These are phyloP conservation scores for Papiliotrema nemorosa DNA, from an alignment of 1,284 basidiomycete genomes.

Conservation along the genomic window DNA sequence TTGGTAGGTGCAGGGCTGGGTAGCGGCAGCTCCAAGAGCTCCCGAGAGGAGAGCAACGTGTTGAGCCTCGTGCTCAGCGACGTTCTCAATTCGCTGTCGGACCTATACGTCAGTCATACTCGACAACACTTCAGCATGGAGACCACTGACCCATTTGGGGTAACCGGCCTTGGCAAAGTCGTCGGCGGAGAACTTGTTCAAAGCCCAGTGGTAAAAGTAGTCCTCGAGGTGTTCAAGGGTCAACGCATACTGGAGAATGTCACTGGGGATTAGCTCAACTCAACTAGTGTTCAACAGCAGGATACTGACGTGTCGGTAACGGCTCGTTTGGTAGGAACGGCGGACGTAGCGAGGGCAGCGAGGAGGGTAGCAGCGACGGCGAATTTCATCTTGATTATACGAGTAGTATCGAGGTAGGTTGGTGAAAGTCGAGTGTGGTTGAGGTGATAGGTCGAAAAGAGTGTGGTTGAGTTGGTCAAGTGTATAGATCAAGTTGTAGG, in stretches of 20 bases:
- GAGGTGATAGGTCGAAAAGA: not conserved
- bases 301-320: slow-evolving; percentile 19
- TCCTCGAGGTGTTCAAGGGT: slow-evolving; percentile 67
- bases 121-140: not conserved
- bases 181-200: slow-evolving; percentile 18
- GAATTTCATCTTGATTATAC: slow-evolving; percentile 17
- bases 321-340: slow-evolving; percentile 13
- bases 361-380: slow-evolving; percentile 15
- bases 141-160: slow-evolving; percentile 38
- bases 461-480: not conserved
- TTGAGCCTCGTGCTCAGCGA: slow-evolving; percentile 59
- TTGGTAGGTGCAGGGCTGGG: slow-evolving; percentile 45
- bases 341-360: slow-evolving; percentile 11
- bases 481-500: too few species aligned
- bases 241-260: slow-evolving; percentile 47
- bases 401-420: not conserved
- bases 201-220: slow-evolving; percentile 54
- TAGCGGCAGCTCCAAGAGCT: slow-evolving; percentile 58
- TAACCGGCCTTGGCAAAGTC: slow-evolving; percentile 60
- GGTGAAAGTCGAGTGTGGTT: not conserved
- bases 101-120: slow-evolving; percentile 17
- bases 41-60: slow-evolving; percentile 55
- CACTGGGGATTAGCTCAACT: too few species aligned
- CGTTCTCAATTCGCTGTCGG: slow-evolving; percentile 50
- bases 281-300: too few species aligned